A percentile compares a stretch with the other conserved stretches of the same genome.
Conservation (phyloP, 2,329 filamentous ascomycete species). For the Botrytis deweyae region DNA sequence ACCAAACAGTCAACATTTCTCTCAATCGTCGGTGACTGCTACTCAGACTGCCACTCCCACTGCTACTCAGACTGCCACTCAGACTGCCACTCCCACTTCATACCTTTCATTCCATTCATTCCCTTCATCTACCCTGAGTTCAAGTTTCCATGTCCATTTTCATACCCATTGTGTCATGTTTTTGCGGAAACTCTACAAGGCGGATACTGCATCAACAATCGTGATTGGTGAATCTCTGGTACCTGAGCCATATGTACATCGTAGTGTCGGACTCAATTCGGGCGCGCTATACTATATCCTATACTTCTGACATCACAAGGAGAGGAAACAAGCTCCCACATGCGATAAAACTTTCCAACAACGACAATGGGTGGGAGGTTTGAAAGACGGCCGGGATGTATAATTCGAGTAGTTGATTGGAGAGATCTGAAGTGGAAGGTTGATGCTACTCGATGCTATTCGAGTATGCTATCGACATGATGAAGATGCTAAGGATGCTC, state of each 20-base stretch:
- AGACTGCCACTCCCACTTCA: neutral
- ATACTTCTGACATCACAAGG: constrained; percentile 13
- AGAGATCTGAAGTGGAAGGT: neutral
- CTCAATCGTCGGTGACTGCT: too few species aligned
- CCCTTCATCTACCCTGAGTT: neutral
- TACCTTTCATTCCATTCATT: neutral
- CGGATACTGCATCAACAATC: neutral
- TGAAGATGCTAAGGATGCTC: neutral
- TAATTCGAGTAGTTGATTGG: neutral
- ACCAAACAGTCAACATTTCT: neutral
- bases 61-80: too few species aligned
- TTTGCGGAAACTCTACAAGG: neutral
- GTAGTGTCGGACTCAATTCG: constrained; percentile 21
- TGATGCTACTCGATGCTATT: neutral
- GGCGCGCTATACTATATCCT: neutral
- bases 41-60: neutral
- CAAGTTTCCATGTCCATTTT: neutral
- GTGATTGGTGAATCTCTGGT: constrained; percentile 8
- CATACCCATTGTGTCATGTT: neutral
- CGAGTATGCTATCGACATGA: neutral
- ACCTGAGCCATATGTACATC: neutral
- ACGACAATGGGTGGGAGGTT: neutral
- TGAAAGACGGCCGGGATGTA: neutral
- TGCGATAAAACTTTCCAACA: neutral
- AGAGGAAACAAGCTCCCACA: neutral